A percentile compares a stretch with the other conserved stretches of the same genome.
phyloP scores from a whole-genome alignment of 2,329 filamentous ascomycete species.

The Elsinoe necatrix region DNA sequence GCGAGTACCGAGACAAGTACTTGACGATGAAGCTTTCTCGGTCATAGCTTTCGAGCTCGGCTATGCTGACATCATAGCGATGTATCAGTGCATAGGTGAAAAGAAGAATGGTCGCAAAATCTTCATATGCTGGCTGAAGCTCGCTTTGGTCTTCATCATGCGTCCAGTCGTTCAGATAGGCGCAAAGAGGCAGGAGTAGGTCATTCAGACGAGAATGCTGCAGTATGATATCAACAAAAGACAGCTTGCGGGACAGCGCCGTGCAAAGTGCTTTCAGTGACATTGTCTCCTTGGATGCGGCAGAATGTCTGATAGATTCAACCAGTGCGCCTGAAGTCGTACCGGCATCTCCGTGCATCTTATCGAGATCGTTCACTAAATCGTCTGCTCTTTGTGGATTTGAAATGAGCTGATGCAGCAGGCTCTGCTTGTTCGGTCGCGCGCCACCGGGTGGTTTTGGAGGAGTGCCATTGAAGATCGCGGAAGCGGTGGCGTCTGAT shows the following conservation, averaged over 20 bases:
- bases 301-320: slow-evolving; percentile 57
- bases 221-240: slow-evolving; percentile 64
- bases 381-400: slow-evolving; percentile 68
- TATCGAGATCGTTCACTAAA: slow-evolving; percentile 73
- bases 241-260: slow-evolving; percentile 62
- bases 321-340: slow-evolving; percentile 65
- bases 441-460: slow-evolving; percentile 66
- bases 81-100: slow-evolving; percentile 67
- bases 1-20: slow-evolving; percentile 52
- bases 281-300: slow-evolving; percentile 67
- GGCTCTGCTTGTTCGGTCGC: slow-evolving; percentile 65
- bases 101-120: slow-evolving; percentile 70
- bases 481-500: slow-evolving; percentile 65
- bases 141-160: slow-evolving; percentile 77
- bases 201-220: slow-evolving; percentile 63
- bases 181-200: slow-evolving; percentile 66
- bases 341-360: slow-evolving; percentile 84
- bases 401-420: slow-evolving; percentile 68
- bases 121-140: slow-evolving; percentile 77
- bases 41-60: slow-evolving; percentile 55
- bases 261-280: slow-evolving; percentile 67
- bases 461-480: slow-evolving; percentile 73
- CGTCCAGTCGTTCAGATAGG: slow-evolving; percentile 67
- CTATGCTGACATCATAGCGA: slow-evolving; percentile 57
- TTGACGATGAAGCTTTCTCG: slow-evolving; percentile 60